These are phyloP conservation scores for Botryotinia narcissicola DNA, from an alignment of 2,329 filamentous ascomycete genomes.

Conservation along the genomic window DNA sequence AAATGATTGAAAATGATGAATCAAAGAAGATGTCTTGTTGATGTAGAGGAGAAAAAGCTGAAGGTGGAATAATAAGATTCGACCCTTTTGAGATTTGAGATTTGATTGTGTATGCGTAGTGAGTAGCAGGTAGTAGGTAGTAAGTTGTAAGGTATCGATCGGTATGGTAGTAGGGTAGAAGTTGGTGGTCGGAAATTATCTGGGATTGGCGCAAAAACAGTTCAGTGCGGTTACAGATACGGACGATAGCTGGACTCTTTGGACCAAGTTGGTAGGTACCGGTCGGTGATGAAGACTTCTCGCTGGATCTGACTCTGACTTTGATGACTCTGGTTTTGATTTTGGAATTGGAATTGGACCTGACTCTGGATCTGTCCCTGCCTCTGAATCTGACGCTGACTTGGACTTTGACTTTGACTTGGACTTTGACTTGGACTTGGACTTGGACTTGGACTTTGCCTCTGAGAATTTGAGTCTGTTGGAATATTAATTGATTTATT, in stretches of 20 bases:
- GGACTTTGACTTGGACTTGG: neutral
- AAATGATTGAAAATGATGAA: neutral
- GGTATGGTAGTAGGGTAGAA: neutral
- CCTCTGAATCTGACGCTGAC: neutral
- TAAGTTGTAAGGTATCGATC: no score
- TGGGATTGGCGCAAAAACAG: slow-evolving; percentile 6
- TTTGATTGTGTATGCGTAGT: neutral
- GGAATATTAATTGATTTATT: neutral
- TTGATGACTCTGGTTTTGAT: neutral
- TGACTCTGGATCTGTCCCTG: neutral
- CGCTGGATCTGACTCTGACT: neutral
- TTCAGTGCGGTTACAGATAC: slow-evolving; percentile 10
- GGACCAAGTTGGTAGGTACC: neutral
- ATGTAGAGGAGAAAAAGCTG: neutral
- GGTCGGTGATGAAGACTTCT: neutral
- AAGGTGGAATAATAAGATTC: neutral
- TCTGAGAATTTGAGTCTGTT: neutral
- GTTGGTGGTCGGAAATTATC: slow-evolving; percentile 17
- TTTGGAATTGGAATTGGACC: neutral
- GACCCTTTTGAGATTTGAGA: neutral
- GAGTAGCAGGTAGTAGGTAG: neutral
- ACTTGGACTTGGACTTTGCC: neutral
- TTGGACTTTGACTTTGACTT: neutral
- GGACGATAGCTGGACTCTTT: neutral
- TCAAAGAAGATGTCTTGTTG: neutral